Evolutionary conservation across 75 land plant species (phyloP).

Genomic region (Cupressus sempervirens): DNA sequence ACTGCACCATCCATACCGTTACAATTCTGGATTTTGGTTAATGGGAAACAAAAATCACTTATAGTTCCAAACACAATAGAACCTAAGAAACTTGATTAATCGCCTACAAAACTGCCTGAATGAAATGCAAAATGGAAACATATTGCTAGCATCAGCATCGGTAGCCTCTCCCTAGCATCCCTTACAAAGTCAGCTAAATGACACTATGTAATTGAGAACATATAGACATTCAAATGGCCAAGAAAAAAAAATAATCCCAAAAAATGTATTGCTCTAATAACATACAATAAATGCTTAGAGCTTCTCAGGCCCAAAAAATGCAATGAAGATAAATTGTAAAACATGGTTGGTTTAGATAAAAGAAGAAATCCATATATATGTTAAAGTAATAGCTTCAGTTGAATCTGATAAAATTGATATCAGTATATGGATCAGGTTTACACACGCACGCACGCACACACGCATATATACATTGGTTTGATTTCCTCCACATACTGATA

Average conservation of each 20-base stretch:
- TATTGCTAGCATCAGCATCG: background rate
- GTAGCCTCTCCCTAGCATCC: background rate
- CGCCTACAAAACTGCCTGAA: background rate
- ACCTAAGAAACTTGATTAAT: background rate
- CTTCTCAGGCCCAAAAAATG: background rate
- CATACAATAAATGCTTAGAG: background rate
- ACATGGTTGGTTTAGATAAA: background rate
- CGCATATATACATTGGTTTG: too few relatives aligned
- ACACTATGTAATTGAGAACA: background rate
- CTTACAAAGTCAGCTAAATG: background rate
- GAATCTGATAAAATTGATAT: too few relatives aligned
- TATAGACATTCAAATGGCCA: background rate
- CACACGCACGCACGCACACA: too few relatives aligned
- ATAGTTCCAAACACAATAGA: background rate
- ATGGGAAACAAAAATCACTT: background rate
- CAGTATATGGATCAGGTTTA: too few relatives aligned
- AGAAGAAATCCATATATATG: background rate
- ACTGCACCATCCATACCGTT: background rate
- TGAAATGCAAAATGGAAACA: background rate
- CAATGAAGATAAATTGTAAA: background rate
- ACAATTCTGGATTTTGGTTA: too few relatives aligned
- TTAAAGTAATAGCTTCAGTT: too few relatives aligned
- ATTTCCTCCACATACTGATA: too few relatives aligned
- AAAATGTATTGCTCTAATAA: background rate
- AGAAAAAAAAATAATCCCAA: background rate